These are phyloP conservation scores for Fomitopsis schrenkii DNA, from an alignment of 1,284 basidiomycete species.

Conservation along the genomic window DNA sequence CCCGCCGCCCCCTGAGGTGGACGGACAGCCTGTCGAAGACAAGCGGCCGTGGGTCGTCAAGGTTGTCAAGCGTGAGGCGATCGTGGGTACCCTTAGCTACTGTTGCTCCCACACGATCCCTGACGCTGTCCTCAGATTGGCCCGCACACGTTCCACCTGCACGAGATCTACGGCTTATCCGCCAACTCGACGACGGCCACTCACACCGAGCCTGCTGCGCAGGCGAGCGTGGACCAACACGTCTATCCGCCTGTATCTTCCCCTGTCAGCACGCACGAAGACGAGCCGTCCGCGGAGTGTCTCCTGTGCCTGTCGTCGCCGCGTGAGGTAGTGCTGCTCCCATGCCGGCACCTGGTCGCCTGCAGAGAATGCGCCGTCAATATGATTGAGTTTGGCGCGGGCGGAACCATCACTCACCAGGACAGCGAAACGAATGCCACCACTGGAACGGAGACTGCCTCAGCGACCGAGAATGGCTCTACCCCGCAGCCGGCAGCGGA, in stretches of 20 bases:
- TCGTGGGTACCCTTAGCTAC: constrained; percentile 36
- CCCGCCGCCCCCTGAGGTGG: constrained; percentile 23
- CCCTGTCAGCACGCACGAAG: constrained; percentile 53
- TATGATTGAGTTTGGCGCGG: constrained; percentile 93
- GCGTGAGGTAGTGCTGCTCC: constrained; percentile 84
- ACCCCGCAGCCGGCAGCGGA: constrained; percentile 15
- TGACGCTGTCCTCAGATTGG: constrained; percentile 55
- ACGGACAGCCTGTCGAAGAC: constrained; percentile 32
- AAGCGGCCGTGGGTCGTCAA: constrained; percentile 81
- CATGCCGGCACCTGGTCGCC: constrained; percentile 87
- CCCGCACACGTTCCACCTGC: constrained; percentile 84
- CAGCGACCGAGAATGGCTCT: constrained; percentile 10
- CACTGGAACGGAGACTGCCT: constrained; percentile 9
- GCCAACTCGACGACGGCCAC: constrained; percentile 45
- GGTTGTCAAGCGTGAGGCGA: constrained; percentile 85
- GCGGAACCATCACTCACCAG: constrained; percentile 70
- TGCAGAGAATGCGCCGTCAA: constrained; percentile 90
- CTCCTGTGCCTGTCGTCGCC: constrained; percentile 83
- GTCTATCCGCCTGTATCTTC: constrained; percentile 21
- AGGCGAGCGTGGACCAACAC: constrained; percentile 20
- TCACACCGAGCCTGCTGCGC: constrained; percentile 35
- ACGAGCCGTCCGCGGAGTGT: constrained; percentile 82
- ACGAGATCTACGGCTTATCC: constrained; percentile 87
- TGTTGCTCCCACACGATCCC: not conserved
- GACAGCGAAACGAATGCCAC: constrained; percentile 34